phyloP scores from a whole-genome alignment of 371 early-diverging fungal species.

The Basidiobolus heterosporus region DNA sequence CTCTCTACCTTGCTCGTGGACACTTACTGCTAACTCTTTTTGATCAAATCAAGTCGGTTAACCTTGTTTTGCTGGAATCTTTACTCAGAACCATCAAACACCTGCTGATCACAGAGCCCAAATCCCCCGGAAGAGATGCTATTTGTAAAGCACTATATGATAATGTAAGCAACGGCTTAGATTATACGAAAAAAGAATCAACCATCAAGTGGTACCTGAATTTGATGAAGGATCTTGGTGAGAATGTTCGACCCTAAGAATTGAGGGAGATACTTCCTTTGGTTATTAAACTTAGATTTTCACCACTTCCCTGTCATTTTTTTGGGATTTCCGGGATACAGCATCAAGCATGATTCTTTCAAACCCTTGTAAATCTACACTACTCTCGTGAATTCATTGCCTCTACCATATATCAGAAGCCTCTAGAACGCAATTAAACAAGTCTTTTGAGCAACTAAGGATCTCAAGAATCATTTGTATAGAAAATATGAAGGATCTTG shows the following conservation, averaged over 20 bases:
- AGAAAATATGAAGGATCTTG: no score
- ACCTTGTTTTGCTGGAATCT: conserved; percentile 16
- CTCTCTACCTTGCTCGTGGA: conserved; percentile 6
- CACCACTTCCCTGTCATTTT: no score
- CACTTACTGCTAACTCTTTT: conserved; percentile 16
- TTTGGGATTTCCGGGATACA: no score
- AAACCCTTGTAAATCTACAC: no score
- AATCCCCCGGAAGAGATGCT: conserved; percentile 9
- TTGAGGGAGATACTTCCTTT: no score
- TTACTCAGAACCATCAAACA: conserved; percentile 13
- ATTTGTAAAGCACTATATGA: conserved; percentile 17
- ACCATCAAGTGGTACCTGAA: conserved; percentile 20
- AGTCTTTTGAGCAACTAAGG: no score
- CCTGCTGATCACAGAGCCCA: conserved; percentile 10
- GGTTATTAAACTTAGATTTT: no score
- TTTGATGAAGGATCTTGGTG: conserved; percentile 13
- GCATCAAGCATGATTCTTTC: no score
- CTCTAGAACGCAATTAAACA: no score
- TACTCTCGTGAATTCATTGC: no score
- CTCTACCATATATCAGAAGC: no score
- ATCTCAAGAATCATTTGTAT: no score
- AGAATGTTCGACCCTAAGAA: not conserved
- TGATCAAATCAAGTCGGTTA: conserved; percentile 18
- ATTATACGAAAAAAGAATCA: conserved; percentile 21
- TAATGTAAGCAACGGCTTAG: conserved; percentile 14